These are phyloP conservation scores for Sugiyamaella chiloensis DNA, from an alignment of 805 yeast species.

Conservation along the genomic window DNA sequence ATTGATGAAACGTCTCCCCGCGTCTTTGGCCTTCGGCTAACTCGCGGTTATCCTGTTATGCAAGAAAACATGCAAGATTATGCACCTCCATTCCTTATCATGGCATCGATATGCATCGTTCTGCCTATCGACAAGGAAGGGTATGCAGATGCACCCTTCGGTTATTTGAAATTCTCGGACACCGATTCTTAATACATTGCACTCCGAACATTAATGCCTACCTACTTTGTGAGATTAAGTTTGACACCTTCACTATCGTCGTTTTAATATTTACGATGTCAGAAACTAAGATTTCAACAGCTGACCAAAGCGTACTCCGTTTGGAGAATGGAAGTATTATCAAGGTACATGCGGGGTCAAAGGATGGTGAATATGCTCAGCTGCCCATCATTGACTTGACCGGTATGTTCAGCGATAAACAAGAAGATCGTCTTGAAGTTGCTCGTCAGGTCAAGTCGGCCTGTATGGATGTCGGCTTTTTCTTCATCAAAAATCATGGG, in stretches of 20 bases:
- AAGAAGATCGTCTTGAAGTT: neutral
- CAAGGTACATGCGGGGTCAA: neutral
- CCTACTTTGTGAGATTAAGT: too few species aligned
- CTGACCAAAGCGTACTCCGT: neutral
- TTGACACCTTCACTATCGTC: too few species aligned
- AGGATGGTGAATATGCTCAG: neutral
- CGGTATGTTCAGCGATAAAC: neutral
- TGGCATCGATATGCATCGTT: too few species aligned
- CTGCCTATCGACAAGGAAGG: too few species aligned
- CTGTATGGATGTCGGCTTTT: constrained; percentile 18
- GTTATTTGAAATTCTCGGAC: too few species aligned
- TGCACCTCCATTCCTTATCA: neutral
- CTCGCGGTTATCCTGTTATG: neutral
- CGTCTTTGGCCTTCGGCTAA: neutral
- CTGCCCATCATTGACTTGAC: neutral
- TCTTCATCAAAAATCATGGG: neutral
- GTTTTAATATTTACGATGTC: too few species aligned
- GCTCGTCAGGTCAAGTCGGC: neutral
- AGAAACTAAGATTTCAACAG: too few species aligned
- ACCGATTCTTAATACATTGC: too few species aligned
- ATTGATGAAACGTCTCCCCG: too few species aligned
- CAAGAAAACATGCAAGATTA: neutral
- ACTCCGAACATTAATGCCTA: too few species aligned
- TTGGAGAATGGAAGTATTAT: neutral
- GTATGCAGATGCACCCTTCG: too few species aligned